Conservation (phyloP, 1,284 basidiomycete species). For the Leccinum fuscescens region DNA sequence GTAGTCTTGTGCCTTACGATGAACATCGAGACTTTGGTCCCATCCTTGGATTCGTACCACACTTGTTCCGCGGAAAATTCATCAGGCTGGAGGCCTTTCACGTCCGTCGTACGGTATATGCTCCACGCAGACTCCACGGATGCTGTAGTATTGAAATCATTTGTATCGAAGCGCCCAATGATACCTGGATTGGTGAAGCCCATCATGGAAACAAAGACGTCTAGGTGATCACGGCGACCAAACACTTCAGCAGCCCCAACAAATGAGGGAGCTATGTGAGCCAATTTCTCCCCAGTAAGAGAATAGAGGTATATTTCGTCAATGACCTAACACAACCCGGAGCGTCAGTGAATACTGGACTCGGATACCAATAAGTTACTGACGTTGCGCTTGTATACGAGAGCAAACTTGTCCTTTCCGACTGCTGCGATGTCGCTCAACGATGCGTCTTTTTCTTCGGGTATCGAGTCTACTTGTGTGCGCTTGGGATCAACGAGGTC, state of each 20-base stretch:
- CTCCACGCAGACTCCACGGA: slow-evolving; percentile 53
- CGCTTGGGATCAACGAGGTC: slow-evolving; percentile 57
- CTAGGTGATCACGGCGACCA: slow-evolving; percentile 55
- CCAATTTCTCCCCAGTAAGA: slow-evolving; percentile 55
- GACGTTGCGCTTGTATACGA: slow-evolving; percentile 77
- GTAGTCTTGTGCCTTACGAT: slow-evolving; percentile 77
- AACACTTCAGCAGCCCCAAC: slow-evolving; percentile 66
- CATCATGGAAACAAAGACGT: slow-evolving; percentile 67
- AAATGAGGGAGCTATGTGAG: slow-evolving; percentile 63
- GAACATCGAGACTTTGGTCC: slow-evolving; percentile 85
- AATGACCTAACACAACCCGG: slow-evolving; percentile 53
- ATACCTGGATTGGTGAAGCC: slow-evolving; percentile 78
- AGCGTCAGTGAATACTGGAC: slow-evolving; percentile 13
- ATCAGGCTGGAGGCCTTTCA: slow-evolving; percentile 65
- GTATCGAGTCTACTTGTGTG: slow-evolving; percentile 61
- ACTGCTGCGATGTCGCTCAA: slow-evolving; percentile 55
- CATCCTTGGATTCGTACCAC: slow-evolving; percentile 80
- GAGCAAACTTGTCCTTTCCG: slow-evolving; percentile 57
- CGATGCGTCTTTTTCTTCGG: slow-evolving; percentile 66
- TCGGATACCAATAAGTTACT: slow-evolving; percentile 11
- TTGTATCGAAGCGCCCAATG: slow-evolving; percentile 63
- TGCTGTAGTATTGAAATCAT: slow-evolving; percentile 29
- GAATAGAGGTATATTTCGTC: slow-evolving; percentile 80
- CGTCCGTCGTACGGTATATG: slow-evolving; percentile 58
- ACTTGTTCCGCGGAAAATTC: slow-evolving; percentile 78